Conservation (phyloP, 495 filamentous ascomycete species). For the Xylaria flabelliformis region DNA sequence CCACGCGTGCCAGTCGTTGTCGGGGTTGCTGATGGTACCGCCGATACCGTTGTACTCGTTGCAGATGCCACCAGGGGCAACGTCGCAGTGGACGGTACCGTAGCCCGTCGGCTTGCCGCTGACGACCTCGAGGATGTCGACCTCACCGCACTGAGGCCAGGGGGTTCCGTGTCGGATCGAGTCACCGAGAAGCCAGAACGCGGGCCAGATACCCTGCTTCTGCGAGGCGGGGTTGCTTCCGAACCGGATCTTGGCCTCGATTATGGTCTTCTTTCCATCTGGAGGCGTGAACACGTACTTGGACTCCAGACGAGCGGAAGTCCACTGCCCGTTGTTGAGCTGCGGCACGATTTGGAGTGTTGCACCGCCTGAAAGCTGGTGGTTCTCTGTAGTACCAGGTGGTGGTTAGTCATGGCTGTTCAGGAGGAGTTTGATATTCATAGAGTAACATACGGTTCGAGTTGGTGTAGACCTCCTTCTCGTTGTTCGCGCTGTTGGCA, state of each 20-base stretch:
- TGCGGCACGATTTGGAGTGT: slow-evolving; percentile 57
- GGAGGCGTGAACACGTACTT: slow-evolving; percentile 51
- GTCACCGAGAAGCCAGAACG: slow-evolving; percentile 60
- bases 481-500: slow-evolving; percentile 48
- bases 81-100: slow-evolving; percentile 57
- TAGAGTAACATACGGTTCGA: slow-evolving; percentile 28
- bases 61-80: slow-evolving; percentile 52
- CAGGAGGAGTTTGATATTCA: background rate
- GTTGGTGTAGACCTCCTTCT: slow-evolving; percentile 50
- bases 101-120: slow-evolving; percentile 52
- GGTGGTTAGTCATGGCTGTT: background rate
- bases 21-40: slow-evolving; percentile 40
- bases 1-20: slow-evolving; percentile 57
- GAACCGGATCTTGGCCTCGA: slow-evolving; percentile 52
- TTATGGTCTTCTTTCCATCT: slow-evolving; percentile 46
- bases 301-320: slow-evolving; percentile 56
- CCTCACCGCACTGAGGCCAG: slow-evolving; percentile 59
- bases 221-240: slow-evolving; percentile 43
- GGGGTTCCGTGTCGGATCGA: slow-evolving; percentile 44
- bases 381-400: slow-evolving; percentile 32
- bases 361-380: slow-evolving; percentile 50
- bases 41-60: slow-evolving; percentile 53
- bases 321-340: slow-evolving; percentile 49
- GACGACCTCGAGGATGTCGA: slow-evolving; percentile 59
- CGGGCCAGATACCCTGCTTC: slow-evolving; percentile 61